A percentile compares a stretch with the other conserved stretches of the same genome.
Conservation (phyloP, 805 yeast genomes). For the Lachancea kluyveri region DNA sequence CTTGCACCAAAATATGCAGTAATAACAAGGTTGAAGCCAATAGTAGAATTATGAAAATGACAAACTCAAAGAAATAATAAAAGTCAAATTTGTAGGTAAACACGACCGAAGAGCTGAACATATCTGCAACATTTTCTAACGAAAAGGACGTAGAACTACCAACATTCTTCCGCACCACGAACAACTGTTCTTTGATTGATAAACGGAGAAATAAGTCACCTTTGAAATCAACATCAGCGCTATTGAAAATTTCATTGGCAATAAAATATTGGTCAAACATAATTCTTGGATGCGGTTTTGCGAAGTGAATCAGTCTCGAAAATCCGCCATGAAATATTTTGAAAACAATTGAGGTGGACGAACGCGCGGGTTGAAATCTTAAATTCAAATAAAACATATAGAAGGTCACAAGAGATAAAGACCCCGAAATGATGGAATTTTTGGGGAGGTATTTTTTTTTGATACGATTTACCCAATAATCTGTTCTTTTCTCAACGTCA, state of each 20-base stretch:
- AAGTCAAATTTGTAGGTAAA: constrained; percentile 40
- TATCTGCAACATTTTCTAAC: not conserved
- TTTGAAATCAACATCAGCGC: not conserved
- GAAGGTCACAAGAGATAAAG: not conserved
- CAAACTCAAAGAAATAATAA: constrained; percentile 51
- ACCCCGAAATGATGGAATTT: not conserved
- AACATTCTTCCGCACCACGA: constrained; percentile 6
- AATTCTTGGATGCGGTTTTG: constrained; percentile 7
- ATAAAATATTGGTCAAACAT: constrained; percentile 11
- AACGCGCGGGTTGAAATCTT: constrained; percentile 11
- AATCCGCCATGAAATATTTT: constrained; percentile 10
- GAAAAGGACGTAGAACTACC: not conserved
- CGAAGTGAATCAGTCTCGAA: constrained; percentile 3
- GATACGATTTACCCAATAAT: constrained; percentile 1
- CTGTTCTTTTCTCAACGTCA: constrained; percentile 1
- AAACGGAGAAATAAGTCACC: constrained; percentile 1
- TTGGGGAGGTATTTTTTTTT: not conserved
- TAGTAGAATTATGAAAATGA: constrained; percentile 44
- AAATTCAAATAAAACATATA: constrained; percentile 10
- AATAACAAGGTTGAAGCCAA: constrained; percentile 42
- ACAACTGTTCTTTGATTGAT: constrained; percentile 6
- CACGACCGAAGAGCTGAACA: constrained; percentile 19
- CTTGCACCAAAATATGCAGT: constrained; percentile 30
- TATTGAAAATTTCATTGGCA: constrained; percentile 7
- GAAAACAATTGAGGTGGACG: constrained; percentile 17